A percentile compares a stretch with the other conserved stretches of the same genome.
phyloP scores from a whole-genome alignment of 441 rosid genomes.

The Rhodomyrtus psidioides region DNA sequence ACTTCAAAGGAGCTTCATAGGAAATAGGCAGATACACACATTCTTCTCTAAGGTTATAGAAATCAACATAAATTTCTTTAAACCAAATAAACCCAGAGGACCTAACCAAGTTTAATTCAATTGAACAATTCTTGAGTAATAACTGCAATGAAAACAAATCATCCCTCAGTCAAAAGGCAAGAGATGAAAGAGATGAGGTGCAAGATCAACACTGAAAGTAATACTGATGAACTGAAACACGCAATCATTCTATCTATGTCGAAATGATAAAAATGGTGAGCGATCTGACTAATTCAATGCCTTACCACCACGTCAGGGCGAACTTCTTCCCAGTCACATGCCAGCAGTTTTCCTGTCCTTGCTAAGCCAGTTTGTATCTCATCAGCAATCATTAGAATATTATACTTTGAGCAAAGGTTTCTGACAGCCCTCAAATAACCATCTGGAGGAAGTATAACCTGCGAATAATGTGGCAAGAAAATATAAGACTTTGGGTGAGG shows the following conservation, averaged over 20 bases:
- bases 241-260: not conserved
- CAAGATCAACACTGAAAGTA: not conserved
- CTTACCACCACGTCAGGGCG: constrained; percentile 88
- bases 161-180: not conserved
- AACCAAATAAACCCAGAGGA: not conserved
- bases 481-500: not conserved
- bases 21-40: not conserved
- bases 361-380: constrained; percentile 96
- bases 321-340: constrained; percentile 92
- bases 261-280: not conserved
- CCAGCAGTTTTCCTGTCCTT: constrained; percentile 79
- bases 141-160: not conserved
- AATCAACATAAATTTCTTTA: not conserved
- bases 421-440: constrained; percentile 80
- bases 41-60: not conserved
- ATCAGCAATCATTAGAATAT: constrained; percentile 88
- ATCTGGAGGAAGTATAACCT: constrained; percentile 86
- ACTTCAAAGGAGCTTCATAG: not conserved
- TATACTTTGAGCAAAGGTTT: constrained; percentile 75
- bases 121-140: not conserved
- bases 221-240: not conserved
- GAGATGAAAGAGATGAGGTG: not conserved
- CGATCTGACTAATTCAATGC: not conserved
- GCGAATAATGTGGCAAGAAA: not conserved
- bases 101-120: not conserved